Base-by-base conservation (phyloP, 177 flowering plant species). In the Vitis hybrid region DNA sequence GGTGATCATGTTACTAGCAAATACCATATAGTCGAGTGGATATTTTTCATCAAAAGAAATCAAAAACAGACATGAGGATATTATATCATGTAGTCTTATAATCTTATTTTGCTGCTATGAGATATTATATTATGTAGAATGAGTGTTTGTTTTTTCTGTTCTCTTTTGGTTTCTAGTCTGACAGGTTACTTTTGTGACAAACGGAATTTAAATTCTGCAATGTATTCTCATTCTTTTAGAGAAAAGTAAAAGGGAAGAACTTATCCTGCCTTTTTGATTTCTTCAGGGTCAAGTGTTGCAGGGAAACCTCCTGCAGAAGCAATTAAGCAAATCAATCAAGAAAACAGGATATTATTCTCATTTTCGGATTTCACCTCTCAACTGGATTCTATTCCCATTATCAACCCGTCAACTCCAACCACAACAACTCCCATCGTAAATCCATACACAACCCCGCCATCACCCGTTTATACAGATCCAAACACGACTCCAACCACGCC, bases 381-480 rank as follows among this genome's bases (percentile, higher is more conserved):
- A 71, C 58, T 76, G 65, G 93, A 87, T 59, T 54, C 79, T 13
- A 70, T 89, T 67, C 98, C 98, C 2, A 75, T 85, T 3, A 74
- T 89, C 51, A 83, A 83, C 61, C 95, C 95, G 6, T 81, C 87
- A 30, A 79, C 79, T 19, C 86, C 90, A 45, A 71, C 81, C 2
- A 72, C 84, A 1, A 51, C 75, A 19, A 75, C 82, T 23, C 87
- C 87, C 0, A 55, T 61, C 12, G 68, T 71, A 11, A 80, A 67
- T 17, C 90, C 78, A 45, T 6, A 51, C 17, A 12, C 73, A 26
- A 39, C 79, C 4, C 80, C 90, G 0, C 70, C 77, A 11, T 3
- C 70, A 32, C 56, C 79, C 14, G 56, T 69, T 19, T 17, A 76
- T 15, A 52, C 77, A 17, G 15, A 26, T 3, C 69, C 79, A 34